Evolutionary conservation across 345 rosid genomes (phyloP).

Genomic region (Pelargonium nanum): DNA sequence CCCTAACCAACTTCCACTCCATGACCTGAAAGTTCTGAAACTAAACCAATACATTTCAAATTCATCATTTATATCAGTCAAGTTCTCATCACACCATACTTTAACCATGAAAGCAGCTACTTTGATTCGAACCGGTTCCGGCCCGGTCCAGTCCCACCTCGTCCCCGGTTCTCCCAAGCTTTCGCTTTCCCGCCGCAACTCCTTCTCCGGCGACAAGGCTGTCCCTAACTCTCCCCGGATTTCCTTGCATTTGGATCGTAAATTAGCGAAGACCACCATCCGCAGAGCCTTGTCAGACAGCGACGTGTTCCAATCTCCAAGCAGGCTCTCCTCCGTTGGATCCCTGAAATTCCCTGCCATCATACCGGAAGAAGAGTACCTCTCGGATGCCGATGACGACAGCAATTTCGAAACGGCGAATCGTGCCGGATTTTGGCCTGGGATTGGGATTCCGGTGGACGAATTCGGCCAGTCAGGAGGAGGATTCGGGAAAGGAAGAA

Average conservation of each 20-base stretch:
- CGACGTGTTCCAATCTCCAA: conserved; percentile 31
- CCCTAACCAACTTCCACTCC: not conserved
- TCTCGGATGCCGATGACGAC: conserved; percentile 7
- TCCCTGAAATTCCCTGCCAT: conserved; percentile 26
- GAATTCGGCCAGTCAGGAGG: conserved; percentile 26
- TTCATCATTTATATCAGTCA: too few species aligned
- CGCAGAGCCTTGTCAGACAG: conserved; percentile 44
- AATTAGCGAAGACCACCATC: conserved; percentile 14
- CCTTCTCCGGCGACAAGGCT: conserved; percentile 41
- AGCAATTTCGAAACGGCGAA: conserved; percentile 3
- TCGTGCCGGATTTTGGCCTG: conserved; percentile 22
- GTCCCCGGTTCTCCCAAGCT: conserved; percentile 21
- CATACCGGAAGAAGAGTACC: conserved; percentile 42
- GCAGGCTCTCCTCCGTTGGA: conserved; percentile 16
- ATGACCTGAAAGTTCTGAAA: too few species aligned
- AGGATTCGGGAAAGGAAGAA: conserved; percentile 26
- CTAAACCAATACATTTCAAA: too few species aligned
- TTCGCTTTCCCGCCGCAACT: conserved; percentile 28
- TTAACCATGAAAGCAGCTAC: conserved; percentile 16
- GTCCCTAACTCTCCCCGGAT: conserved; percentile 22
- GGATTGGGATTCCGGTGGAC: conserved; percentile 26
- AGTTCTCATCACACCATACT: not conserved
- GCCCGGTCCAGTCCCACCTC: conserved; percentile 23
- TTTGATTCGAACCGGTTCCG: conserved; percentile 49
- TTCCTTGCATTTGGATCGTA: conserved; percentile 33